A percentile compares a stretch with the other conserved stretches of the same genome.
These are phyloP conservation scores for Rhodotorula sp. DNA, from an alignment of 1,284 basidiomycete genomes.

Conservation along the genomic window DNA sequence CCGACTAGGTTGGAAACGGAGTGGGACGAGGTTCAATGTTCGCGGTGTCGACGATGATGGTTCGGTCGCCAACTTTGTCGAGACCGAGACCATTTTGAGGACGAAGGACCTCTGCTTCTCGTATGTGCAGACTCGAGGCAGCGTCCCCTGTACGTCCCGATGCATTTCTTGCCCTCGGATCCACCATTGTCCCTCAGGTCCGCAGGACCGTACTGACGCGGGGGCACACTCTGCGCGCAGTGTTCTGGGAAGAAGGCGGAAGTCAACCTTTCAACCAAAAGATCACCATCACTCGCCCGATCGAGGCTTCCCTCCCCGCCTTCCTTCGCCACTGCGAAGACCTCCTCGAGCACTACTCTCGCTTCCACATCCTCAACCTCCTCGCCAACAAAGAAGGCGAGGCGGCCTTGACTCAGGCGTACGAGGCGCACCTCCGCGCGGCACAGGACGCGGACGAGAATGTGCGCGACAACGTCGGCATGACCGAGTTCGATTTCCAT, in stretches of 20 bases:
- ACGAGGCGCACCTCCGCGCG: conserved; percentile 66
- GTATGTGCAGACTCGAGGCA: conserved; percentile 89
- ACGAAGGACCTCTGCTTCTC: conserved; percentile 75
- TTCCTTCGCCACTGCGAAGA: conserved; percentile 91
- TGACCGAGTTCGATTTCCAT: conserved; percentile 96
- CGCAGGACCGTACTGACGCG: neutral
- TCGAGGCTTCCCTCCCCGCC: conserved; percentile 84
- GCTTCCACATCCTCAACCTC: conserved; percentile 52
- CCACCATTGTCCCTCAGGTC: neutral
- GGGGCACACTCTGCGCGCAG: conserved; percentile 49
- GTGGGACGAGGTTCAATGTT: conserved; percentile 95
- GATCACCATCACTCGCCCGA: conserved; percentile 90
- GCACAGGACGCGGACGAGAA: conserved; percentile 25
- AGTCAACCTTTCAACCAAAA: conserved; percentile 69
- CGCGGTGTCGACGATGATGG: conserved; percentile 97
- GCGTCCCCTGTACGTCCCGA: conserved; percentile 89
- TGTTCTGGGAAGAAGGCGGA: conserved; percentile 98
- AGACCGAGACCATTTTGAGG: conserved; percentile 89
- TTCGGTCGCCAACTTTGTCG: conserved; percentile 95
- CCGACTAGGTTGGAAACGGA: conserved; percentile 87
- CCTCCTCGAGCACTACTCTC: conserved; percentile 52
- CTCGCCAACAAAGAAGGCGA: conserved; percentile 86
- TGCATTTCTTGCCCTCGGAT: no score
- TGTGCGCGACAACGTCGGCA: conserved; percentile 43
- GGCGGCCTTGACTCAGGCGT: conserved; percentile 74